Conservation (phyloP, 441 rosid species). For the Pelargonium myrrhifolium region DNA sequence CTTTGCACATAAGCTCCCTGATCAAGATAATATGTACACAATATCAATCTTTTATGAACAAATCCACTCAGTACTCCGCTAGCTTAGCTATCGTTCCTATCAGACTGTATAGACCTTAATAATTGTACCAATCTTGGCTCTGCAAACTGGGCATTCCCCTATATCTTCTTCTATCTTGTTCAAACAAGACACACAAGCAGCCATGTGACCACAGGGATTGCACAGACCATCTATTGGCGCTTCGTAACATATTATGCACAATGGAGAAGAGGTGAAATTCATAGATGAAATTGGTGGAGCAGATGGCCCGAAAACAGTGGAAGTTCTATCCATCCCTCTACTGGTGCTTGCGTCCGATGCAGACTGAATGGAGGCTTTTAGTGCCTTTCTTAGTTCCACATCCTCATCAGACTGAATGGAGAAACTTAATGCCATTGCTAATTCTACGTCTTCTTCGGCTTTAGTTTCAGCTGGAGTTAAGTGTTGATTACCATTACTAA, state of each 20-base stretch:
- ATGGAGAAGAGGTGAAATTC: not conserved
- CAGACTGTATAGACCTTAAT: not conserved
- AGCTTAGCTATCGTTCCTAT: not conserved
- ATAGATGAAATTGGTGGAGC: not conserved
- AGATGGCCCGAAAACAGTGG: not conserved
- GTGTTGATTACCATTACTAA: too few species aligned
- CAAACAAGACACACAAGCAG: not conserved
- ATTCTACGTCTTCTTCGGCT: not conserved
- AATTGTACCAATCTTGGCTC: not conserved
- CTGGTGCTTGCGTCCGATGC: not conserved
- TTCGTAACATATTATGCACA: not conserved
- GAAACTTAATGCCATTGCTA: not conserved
- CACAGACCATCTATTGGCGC: not conserved
- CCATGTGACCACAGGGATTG: slow-evolving; percentile 5
- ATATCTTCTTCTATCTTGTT: not conserved
- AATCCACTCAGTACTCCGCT: too few species aligned
- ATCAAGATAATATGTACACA: too few species aligned
- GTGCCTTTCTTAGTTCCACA: not conserved
- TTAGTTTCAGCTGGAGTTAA: too few species aligned
- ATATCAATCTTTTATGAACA: too few species aligned
- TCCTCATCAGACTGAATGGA: not conserved
- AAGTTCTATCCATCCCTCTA: too few species aligned
- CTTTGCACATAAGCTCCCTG: too few species aligned
- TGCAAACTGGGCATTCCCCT: not conserved
- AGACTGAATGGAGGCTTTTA: not conserved